Base-by-base conservation (phyloP, 257 asterid species). In the Striga asiatica region DNA sequence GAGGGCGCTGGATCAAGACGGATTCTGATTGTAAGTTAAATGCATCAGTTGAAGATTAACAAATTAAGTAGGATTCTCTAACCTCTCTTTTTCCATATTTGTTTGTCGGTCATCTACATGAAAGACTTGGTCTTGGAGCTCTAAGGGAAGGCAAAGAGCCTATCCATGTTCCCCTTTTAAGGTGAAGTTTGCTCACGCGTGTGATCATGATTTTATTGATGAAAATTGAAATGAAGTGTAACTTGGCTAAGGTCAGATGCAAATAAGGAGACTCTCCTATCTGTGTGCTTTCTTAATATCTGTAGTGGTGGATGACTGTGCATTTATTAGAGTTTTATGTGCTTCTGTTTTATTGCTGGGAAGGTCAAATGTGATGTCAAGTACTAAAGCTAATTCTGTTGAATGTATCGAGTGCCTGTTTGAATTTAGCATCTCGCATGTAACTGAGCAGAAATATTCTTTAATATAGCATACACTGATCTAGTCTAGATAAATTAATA, bases 1-100 rank as follows among this genome's bases (percentile, higher is more conserved):
- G 76, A 62, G 85, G 65, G 51, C 85, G 66, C 3, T 78, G 85
- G 85, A 78, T 78, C 52, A 75, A 70, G 68, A 78, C 85, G 0
- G 85, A 78, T 62, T 72, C 77, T 28, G 81, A 78, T 56, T 78
- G 85, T 78, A 72, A 78, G 85, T 75, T 53, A 19, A 61, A 14
- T 12, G 34, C 47, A 56, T 71, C 49, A 25, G 51, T 54, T 60
- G 29, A 41, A 60, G 66, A 62, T 58, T 9, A 28, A 28, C 11
- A 63, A 34, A 46, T 58, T 45, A 9, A 34, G 60, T 49, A 64
- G 23, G 43, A 50, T 39, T 57, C 43, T 37, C 73, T 71, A 55
- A 75, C 60, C 49, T 34, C 57, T 50, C 38, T 10, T 60, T 12
- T 21, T 27, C n/a, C 21, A 14, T 56, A 7, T 32, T 50, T 53